These are phyloP conservation scores for Berkeleyomyces rouxiae DNA, from an alignment of 2,329 filamentous ascomycete species.

Conservation along the genomic window DNA sequence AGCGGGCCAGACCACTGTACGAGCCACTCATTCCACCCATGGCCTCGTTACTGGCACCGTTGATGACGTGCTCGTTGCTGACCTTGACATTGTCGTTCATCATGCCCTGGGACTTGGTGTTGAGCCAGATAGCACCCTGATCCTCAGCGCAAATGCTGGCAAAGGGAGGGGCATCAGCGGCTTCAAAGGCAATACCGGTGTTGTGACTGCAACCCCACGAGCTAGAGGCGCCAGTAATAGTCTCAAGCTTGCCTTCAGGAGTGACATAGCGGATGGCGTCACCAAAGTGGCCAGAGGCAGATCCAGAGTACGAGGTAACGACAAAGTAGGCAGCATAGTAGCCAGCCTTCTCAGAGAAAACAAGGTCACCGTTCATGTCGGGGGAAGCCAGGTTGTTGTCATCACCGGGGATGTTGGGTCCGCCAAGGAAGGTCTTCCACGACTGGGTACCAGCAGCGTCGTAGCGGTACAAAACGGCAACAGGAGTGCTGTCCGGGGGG, in stretches of 20 bases:
- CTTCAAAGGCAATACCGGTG: constrained; percentile 46
- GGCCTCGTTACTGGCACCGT: constrained; percentile 39
- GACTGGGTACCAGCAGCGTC: constrained; percentile 32
- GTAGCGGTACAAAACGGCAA: constrained; percentile 43
- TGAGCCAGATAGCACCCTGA: constrained; percentile 47
- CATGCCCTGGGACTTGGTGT: constrained; percentile 43
- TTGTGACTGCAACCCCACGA: constrained; percentile 48
- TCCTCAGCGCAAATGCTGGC: constrained; percentile 44
- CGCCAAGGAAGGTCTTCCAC: constrained; percentile 43
- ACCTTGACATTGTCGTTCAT: constrained; percentile 35
- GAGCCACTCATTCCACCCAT: constrained; percentile 49
- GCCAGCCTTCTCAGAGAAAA: constrained; percentile 37
- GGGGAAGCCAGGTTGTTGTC: constrained; percentile 35
- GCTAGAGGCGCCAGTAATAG: constrained; percentile 35
- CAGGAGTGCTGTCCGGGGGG: constrained; percentile 20
- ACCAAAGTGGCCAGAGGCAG: constrained; percentile 39
- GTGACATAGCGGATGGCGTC: constrained; percentile 31
- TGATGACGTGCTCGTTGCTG: constrained; percentile 44
- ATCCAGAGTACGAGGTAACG: constrained; percentile 39
- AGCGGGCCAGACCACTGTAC: constrained; percentile 39
- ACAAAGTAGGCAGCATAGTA: constrained; percentile 47
- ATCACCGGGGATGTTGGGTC: constrained; percentile 32
- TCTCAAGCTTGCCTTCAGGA: constrained; percentile 33
- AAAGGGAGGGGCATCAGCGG: constrained; percentile 39
- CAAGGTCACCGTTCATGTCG: constrained; percentile 46